Percentiles rank a stretch among this genome's conserved stretches.
phyloP scores from a whole-genome alignment of 306 rosid genomes.

The Vigna trinervia region DNA sequence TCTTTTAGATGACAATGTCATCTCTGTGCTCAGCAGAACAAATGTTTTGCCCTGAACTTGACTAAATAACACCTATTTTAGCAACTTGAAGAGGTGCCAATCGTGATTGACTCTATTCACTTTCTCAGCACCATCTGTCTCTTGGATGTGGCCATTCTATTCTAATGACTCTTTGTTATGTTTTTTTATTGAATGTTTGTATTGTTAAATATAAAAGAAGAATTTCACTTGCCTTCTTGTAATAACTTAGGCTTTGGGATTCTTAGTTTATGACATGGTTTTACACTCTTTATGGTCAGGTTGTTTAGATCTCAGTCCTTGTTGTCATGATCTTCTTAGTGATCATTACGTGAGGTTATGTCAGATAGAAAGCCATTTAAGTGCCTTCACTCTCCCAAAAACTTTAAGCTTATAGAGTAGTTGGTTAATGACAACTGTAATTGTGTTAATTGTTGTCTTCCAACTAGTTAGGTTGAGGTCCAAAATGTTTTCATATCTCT shows the following conservation, averaged over 20 bases:
- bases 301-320: background rate
- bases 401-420: background rate
- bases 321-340: background rate
- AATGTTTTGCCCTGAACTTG: background rate
- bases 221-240: background rate
- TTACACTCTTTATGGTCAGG: background rate
- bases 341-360: background rate
- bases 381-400: background rate
- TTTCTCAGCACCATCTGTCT: too few relatives aligned
- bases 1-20: background rate
- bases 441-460: background rate
- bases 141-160: background rate
- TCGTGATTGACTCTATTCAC: constrained; percentile 28
- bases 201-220: background rate
- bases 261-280: background rate
- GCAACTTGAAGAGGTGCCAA: background rate
- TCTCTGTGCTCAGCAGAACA: background rate
- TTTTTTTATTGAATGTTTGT: constrained; percentile 2
- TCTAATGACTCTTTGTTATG: background rate
- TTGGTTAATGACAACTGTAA: background rate
- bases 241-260: background rate
- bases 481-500: background rate
- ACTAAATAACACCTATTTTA: background rate
- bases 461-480: constrained; percentile 3
- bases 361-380: background rate